A percentile compares a stretch with the other conserved stretches of the same genome.
phyloP scores from a whole-genome alignment of 306 rosid species.

The Quercus berberidifolia region DNA sequence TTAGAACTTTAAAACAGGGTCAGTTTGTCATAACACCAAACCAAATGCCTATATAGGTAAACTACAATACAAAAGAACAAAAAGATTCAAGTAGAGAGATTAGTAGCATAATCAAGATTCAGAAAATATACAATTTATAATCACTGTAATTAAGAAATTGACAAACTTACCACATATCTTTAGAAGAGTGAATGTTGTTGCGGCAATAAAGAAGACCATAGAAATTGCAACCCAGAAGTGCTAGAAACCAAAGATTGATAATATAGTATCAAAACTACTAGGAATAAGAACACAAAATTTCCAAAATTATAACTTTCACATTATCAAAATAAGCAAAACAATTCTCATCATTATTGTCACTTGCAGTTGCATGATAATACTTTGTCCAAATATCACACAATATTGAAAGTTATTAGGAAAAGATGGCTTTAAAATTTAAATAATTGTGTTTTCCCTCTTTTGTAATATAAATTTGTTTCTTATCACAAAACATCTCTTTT shows the following conservation, averaged over 20 bases:
- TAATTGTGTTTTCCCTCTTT: background rate
- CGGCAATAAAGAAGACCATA: constrained; percentile 95
- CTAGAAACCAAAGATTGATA: constrained; percentile 42
- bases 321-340: background rate
- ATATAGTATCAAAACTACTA: constrained; percentile 21
- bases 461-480: background rate
- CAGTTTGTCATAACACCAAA: background rate
- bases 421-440: background rate
- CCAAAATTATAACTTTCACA: background rate
- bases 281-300: background rate
- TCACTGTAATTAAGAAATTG: constrained; percentile 5
- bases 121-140: background rate
- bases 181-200: constrained; percentile 80
- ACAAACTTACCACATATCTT: constrained; percentile 77
- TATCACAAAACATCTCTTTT: background rate
- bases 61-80: background rate
- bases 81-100: background rate
- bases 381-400: background rate
- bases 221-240: constrained; percentile 99
- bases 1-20: background rate
- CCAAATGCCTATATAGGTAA: background rate
- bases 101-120: background rate
- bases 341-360: background rate
- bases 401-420: background rate
- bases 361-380: background rate